Conservation (phyloP, 345 rosid species). For the Capsella bursapastoris region DNA sequence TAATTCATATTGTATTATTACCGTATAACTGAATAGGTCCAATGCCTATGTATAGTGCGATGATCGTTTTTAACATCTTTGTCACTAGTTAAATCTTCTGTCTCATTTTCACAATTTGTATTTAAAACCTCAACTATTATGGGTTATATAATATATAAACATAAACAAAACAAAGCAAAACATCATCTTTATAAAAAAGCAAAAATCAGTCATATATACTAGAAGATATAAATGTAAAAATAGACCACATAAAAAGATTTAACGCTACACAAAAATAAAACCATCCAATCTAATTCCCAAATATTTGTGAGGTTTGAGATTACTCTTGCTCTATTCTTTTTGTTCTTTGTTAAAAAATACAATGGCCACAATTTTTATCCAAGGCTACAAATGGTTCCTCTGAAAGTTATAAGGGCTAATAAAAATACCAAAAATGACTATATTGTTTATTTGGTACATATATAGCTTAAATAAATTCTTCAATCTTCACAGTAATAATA, state of each 20-base stretch:
- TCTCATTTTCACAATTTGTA: not conserved
- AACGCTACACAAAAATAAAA: not conserved
- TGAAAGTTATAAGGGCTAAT: not conserved
- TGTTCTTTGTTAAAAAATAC: not conserved
- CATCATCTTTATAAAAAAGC: no score
- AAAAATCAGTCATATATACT: not conserved
- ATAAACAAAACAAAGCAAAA: not conserved
- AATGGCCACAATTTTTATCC: not conserved
- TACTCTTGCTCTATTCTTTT: not conserved
- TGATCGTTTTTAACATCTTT: no score
- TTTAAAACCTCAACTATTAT: not conserved
- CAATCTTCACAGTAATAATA: not conserved
- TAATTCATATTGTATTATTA: constrained; percentile 1
- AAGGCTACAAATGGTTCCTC: not conserved
- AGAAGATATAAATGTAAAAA: not conserved
- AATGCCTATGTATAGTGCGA: no score
- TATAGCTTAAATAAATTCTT: not conserved
- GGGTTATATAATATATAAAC: not conserved
- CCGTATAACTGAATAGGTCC: no score
- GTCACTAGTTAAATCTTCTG: not conserved
- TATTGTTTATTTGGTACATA: not conserved
- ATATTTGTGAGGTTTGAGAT: not conserved
- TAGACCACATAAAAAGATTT: not conserved
- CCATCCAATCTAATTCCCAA: not conserved
- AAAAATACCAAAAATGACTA: not conserved